Evolutionary conservation across 371 early-diverging fungal genomes (phyloP), one percentile per base, ranked within the genome.

Genomic region (Neoconidiobolus thromboides): DNA sequence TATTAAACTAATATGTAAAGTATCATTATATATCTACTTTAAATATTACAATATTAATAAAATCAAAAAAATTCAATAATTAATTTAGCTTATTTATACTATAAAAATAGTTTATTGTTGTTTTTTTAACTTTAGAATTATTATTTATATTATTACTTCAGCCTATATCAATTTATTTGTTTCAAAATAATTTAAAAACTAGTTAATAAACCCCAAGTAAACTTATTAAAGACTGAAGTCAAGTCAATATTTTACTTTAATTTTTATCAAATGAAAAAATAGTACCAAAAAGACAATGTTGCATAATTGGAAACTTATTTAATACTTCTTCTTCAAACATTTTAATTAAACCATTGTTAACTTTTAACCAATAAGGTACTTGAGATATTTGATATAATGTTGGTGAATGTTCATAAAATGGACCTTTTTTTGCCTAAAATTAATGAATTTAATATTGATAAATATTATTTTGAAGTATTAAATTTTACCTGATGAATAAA

Each of bases 291-390:
- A 82, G 75, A 67, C 98, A 83, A 67, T 99, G 99, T 74, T 99
- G 99, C 57, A 96, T 90, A 2, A 99, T 93, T 0, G 98, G 99
- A 48, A 91, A 76, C 72, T 95, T 96, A 43, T 78, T 77, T 26
- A 99, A 69, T 1, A 98, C 99, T 67, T 97, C 97, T 0, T 86
- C 95, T 43, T 83, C 67, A 72, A 90, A 98, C 98, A 98, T 96
- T 71, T 93, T 96, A 60, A 91, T 67, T 81, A 96, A 81, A 1
- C 98, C 98, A 3, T 79, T 62, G 65, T 97, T 96, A 43, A 98
- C 90, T 67, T 93, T 94, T 44, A 69, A 66, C 98, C 98, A 96
- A 1, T 71, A 67, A 26, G 76, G 73, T 5, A 91, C 91, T 2
- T 79, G 83, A n/a, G 88, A 82, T 57, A 95, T 94, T 66, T 96